These are phyloP conservation scores for Penicillium sclerotiorum DNA, from an alignment of 2,329 filamentous ascomycete species.

Conservation along the genomic window DNA sequence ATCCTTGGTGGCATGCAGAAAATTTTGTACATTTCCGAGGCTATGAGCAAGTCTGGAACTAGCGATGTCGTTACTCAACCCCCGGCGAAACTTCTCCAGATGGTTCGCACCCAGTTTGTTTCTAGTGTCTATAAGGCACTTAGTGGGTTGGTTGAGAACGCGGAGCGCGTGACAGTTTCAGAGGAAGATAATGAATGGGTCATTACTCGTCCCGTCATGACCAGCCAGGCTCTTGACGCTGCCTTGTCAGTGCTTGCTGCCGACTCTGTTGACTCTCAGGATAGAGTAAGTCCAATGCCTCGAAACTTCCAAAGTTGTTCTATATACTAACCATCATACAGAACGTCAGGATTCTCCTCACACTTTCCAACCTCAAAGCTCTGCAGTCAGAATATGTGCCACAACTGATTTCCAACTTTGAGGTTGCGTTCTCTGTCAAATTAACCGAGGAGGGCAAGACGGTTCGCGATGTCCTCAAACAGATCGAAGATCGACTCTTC, in stretches of 20 bases:
- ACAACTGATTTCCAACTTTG: conserved; percentile 86
- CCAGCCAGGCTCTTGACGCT: conserved; percentile 34
- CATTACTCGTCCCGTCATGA: conserved; percentile 44
- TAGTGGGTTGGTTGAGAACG: conserved; percentile 96
- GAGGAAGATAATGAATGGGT: conserved; percentile 59
- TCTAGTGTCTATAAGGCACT: conserved; percentile 91
- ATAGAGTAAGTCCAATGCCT: conserved; percentile 48
- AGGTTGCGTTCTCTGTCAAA: conserved; percentile 90
- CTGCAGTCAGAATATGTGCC: conserved; percentile 82
- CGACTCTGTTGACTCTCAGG: conserved; percentile 56
- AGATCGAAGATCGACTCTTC: conserved; percentile 91
- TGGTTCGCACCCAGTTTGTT: conserved; percentile 89
- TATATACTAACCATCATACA: conserved; percentile 42
- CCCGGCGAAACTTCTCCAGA: conserved; percentile 81
- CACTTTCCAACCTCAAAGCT: conserved; percentile 85
- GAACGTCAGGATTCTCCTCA: conserved; percentile 92
- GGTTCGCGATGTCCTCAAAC: conserved; percentile 83
- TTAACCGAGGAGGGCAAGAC: conserved; percentile 91
- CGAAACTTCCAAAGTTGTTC: conserved; percentile 16
- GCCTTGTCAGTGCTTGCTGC: conserved; percentile 47
- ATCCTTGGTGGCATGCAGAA: conserved; percentile 88
- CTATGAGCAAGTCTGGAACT: conserved; percentile 71
- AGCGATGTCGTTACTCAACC: conserved; percentile 82
- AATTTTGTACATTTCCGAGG: conserved; percentile 89
- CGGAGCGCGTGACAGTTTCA: conserved; percentile 71